Evolutionary conservation across 495 filamentous ascomycete genomes (phyloP).

Genomic region (Evernia prunastri): DNA sequence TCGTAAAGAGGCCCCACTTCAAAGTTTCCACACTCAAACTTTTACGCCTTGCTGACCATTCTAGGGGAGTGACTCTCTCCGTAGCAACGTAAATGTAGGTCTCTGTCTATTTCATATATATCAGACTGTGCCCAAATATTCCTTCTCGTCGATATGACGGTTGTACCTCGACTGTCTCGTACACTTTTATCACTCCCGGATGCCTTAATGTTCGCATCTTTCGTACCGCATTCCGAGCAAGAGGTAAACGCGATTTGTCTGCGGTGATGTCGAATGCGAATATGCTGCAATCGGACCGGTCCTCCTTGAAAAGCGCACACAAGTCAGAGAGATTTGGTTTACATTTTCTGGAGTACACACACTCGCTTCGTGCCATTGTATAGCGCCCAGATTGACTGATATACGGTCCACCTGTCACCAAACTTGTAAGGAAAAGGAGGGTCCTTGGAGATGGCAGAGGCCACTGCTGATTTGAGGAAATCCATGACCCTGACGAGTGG

Average conservation of each 20-base stretch:
- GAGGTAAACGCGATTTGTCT: constrained; percentile 70
- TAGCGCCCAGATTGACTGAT: constrained; percentile 86
- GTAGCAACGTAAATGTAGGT: constrained; percentile 91
- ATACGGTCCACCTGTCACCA: constrained; percentile 81
- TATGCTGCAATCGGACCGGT: constrained; percentile 87
- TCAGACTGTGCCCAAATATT: constrained; percentile 14
- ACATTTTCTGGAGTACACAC: constrained; percentile 30
- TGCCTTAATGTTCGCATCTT: constrained; percentile 89
- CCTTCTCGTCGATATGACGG: background rate
- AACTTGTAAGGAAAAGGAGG: constrained; percentile 87
- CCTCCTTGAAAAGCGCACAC: constrained; percentile 54
- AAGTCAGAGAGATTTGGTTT: constrained; percentile 16
- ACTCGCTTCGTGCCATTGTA: constrained; percentile 88
- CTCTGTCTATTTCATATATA: constrained; percentile 61
- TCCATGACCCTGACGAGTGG: constrained; percentile 56
- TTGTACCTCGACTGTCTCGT: constrained; percentile 87
- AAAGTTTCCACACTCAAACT: constrained; percentile 79
- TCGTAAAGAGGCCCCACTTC: constrained; percentile 87
- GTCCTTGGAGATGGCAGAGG: constrained; percentile 91
- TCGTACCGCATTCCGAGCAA: constrained; percentile 87
- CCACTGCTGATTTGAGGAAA: constrained; percentile 94
- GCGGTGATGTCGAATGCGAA: constrained; percentile 85
- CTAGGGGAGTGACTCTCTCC: constrained; percentile 75
- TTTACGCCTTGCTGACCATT: constrained; percentile 80
- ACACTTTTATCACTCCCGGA: constrained; percentile 84